Base-by-base conservation (phyloP, 2,329 filamentous ascomycete species). In the Aspergillus aculeatinus region DNA sequence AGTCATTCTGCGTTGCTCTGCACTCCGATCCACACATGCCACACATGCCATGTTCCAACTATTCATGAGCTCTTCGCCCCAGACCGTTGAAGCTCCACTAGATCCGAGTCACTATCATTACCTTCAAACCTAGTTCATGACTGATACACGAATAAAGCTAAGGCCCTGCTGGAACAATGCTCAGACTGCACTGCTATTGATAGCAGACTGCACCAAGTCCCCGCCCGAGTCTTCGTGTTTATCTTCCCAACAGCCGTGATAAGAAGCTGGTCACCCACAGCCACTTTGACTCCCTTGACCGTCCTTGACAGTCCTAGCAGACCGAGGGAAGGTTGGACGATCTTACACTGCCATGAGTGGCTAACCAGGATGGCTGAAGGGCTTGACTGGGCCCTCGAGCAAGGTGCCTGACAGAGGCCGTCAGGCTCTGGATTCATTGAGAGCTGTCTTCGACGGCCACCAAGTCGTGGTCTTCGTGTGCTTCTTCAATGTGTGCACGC, bases 231-330 rank as follows among this genome's bases (percentile, higher is more conserved):
- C 3, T 63, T 66, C 1, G 61, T 65, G 11, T 60, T 63, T 51
- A 70, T 23, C 67, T 2, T 48, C 60, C 70, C 68, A 25, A 69
- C 68, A 19, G 67, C 59, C 1, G 68, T 65, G 11, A 70, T 35
- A 2, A 68, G 29, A 6, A 63, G 44, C 48, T 63, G 63, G 5
- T 65, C 67, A 5, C 59, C 12, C 12, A 70, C 59, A 11, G 62
- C 67, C 21, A 68, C 60, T 54, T 68, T 69, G 5, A 72, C 62
- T 10, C 61, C 63, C 48, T 65, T 94, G 89, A 35, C 93, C 87
- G 70, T 89, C 83, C 49, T 87, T 70, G 12, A 87, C 84, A 86
- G 75, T 90, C 89, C 72, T 89, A 87, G 72, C 87, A 89, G 4
- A 89, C 76, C 0, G 87, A 87, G 3, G 84, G 3, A 44, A 25